These are phyloP conservation scores for Pulveroboletus sp. DNA, from an alignment of 768 basidiomycete genomes.

Conservation along the genomic window DNA sequence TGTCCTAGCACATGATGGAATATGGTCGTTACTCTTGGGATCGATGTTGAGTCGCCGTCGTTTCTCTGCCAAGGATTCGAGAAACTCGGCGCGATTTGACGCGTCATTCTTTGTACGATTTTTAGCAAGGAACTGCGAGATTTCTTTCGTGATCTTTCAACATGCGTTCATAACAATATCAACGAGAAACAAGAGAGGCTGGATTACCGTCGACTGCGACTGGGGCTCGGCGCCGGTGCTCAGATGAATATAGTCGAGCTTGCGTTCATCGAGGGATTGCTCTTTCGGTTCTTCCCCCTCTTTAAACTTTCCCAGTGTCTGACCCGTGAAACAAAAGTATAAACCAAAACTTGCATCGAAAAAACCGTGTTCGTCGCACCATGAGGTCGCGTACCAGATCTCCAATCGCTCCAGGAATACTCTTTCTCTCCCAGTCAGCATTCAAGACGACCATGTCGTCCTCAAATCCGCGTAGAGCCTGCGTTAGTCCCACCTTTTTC, in stretches of 20 bases:
- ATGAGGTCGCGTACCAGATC: slow-evolving; percentile 49
- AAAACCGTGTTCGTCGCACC: slow-evolving; percentile 35
- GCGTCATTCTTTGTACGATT: slow-evolving; percentile 71
- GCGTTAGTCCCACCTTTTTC: slow-evolving; percentile 49
- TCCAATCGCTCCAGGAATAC: slow-evolving; percentile 53
- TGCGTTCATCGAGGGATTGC: slow-evolving; percentile 60
- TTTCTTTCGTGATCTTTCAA: slow-evolving; percentile 61
- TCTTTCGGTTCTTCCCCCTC: slow-evolving; percentile 26
- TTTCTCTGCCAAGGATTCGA: slow-evolving; percentile 57
- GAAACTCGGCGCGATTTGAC: slow-evolving; percentile 76
- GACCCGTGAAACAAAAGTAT: slow-evolving; percentile 1
- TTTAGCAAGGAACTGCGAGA: slow-evolving; percentile 67
- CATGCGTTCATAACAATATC: slow-evolving; percentile 4
- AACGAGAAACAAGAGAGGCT: neutral
- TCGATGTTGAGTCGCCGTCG: slow-evolving; percentile 41
- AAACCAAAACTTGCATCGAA: neutral
- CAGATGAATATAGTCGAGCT: slow-evolving; percentile 57
- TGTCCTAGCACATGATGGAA: slow-evolving; percentile 67
- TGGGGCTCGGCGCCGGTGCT: slow-evolving; percentile 45
- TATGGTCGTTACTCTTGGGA: slow-evolving; percentile 29
- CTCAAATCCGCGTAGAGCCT: slow-evolving; percentile 62
- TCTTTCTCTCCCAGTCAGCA: slow-evolving; percentile 56
- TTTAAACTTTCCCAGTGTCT: slow-evolving; percentile 32
- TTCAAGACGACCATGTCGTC: slow-evolving; percentile 73
- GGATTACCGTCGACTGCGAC: slow-evolving; percentile 59